Evolutionary conservation across 768 basidiomycete species (phyloP).

Genomic region (Kwoniella dendrophila): DNA sequence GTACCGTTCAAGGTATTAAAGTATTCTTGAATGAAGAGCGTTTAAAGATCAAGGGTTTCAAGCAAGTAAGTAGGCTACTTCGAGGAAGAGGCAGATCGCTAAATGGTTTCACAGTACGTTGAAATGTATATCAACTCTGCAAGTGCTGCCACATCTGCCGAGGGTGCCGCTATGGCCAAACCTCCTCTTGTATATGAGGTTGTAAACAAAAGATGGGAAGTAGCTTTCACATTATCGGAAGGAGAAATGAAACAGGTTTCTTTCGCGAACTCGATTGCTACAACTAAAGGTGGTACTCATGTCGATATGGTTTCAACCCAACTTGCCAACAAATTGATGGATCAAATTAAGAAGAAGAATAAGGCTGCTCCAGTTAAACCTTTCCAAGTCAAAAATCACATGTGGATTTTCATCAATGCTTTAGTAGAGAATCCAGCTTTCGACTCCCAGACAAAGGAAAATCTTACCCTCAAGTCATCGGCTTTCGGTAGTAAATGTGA

Average conservation of each 20-base stretch:
- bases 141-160: constrained; percentile 70
- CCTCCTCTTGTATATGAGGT: constrained; percentile 79
- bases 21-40: constrained; percentile 90
- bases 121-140: constrained; percentile 86
- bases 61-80: constrained; percentile 56
- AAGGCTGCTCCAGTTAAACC: constrained; percentile 93
- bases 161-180: constrained; percentile 77
- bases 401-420: constrained; percentile 97
- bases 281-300: constrained; percentile 94
- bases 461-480: constrained; percentile 76
- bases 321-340: constrained; percentile 79
- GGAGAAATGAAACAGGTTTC: constrained; percentile 91
- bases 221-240: constrained; percentile 91
- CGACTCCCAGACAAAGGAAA: constrained; percentile 99
- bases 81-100: background rate
- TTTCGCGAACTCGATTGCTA: constrained; percentile 96
- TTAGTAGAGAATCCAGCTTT: constrained; percentile 97
- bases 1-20: constrained; percentile 89
- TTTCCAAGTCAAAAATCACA: constrained; percentile 91
- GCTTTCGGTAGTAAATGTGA: constrained; percentile 83
- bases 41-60: constrained; percentile 91
- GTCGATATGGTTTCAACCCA: constrained; percentile 83
- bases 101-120: constrained; percentile 68
- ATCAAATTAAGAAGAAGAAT: constrained; percentile 92
- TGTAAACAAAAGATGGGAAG: constrained; percentile 82